Evolutionary conservation across 441 rosid genomes (phyloP), one percentile per base, ranked within the genome.

Genomic region (Pelargonium australe): DNA sequence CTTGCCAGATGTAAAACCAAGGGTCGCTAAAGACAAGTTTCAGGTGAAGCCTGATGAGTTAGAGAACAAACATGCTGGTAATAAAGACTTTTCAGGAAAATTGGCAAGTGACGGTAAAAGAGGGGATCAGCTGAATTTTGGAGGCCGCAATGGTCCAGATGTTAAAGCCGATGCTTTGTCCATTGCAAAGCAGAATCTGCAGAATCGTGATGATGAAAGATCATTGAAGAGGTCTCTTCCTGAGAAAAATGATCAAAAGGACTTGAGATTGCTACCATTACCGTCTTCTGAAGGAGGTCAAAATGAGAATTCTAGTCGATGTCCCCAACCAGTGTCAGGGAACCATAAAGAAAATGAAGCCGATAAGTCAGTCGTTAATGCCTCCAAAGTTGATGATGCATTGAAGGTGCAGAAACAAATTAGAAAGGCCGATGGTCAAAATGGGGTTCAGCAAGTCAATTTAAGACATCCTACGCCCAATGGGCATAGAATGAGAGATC

Each of bases 401-500:
- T 70, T 77, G 17, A 85, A 78, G 76, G 72, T 72, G 55, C 74
- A 73, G 57, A 85, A 76, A 68, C 85, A 81, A 70, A 75, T 72
- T 28, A 83, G 72, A 71, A 80, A 78, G 77, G 78, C 77, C 76
- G 90, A 80, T 70, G 74, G 74, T 74, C 81, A 78, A 63, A 82
- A 78, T 80, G 85, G 92, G 57, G 65, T 71, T 74, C 85, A 74
- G 61, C 82, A 73, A 5, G 73, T 14, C 65, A 79, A 80, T 79
- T 69, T 77, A 23, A 81, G 79, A 72, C 89, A 77, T 67, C 71
- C 78, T 47, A 73, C 84, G 63, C 82, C 83, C 65, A 83, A 83
- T 80, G 92, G 87, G 71, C 84, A 80, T 63, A 78, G 76, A 79
- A 67, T 63, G 70, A 85, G 79, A 80, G 89, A 81, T 71, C 70